Evolutionary conservation across 306 rosid genomes (phyloP).

Genomic region (Amphicarpaea edgeworthii): DNA sequence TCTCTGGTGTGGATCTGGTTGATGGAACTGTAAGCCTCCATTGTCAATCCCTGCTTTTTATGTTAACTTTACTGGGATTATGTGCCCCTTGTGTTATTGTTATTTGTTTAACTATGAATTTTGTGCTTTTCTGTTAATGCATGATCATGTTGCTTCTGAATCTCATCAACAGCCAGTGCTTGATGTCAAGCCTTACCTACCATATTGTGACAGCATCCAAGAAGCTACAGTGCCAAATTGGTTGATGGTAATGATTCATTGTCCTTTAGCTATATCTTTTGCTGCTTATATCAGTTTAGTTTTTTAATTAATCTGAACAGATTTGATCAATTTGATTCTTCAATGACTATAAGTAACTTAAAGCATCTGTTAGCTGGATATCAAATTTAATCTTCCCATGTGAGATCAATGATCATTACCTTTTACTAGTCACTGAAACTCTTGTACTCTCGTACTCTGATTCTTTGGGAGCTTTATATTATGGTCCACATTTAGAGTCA

Average conservation of each 20-base stretch:
- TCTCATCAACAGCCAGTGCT: conserved; percentile 80
- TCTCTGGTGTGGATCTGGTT: conserved; percentile 94
- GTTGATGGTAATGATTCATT: conserved; percentile 65
- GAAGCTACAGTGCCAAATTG: conserved; percentile 84
- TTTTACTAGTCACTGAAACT: conserved; percentile 33
- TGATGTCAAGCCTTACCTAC: conserved; percentile 91
- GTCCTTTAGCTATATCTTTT: conserved; percentile 37
- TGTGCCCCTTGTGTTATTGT: conserved; percentile 27
- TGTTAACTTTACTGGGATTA: conserved; percentile 1
- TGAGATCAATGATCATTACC: conserved; percentile 1
- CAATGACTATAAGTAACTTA: conserved; percentile 12
- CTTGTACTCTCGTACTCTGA: conserved; percentile 38
- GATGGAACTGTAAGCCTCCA: conserved; percentile 87
- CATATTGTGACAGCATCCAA: conserved; percentile 78
- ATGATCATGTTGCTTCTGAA: conserved; percentile 37
- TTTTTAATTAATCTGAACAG: neutral
- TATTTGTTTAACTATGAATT: conserved; percentile 29
- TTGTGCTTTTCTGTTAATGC: conserved; percentile 34
- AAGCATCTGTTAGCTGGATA: conserved; percentile 10
- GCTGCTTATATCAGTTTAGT: neutral
- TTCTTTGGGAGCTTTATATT: conserved; percentile 2
- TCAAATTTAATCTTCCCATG: conserved; percentile 28
- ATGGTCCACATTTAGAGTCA: conserved; percentile 26
- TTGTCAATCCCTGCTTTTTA: conserved; percentile 43
- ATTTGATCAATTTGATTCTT: conserved; percentile 25